A percentile compares a stretch with the other conserved stretches of the same genome.
Conservation (phyloP, 129 eudicot species). For the Saposhnikovia divaricata region DNA sequence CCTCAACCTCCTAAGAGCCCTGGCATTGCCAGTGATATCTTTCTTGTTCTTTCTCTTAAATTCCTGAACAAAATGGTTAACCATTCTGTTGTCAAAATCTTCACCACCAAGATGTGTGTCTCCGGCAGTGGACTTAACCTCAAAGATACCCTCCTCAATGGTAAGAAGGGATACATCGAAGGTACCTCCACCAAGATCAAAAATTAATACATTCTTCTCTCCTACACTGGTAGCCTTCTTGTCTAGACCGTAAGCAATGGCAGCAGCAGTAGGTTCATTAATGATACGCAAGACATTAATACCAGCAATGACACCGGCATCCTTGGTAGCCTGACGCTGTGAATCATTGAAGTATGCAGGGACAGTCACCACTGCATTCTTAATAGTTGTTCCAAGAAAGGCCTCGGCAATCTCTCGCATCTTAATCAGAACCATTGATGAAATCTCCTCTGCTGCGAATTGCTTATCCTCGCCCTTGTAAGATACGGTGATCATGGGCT, state of each 20-base stretch:
- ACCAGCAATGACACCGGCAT: constrained; percentile 20
- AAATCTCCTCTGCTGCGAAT: constrained; percentile 16
- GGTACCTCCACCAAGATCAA: constrained; percentile 22
- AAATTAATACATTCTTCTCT: constrained; percentile 13
- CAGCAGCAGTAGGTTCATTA: constrained; percentile 23
- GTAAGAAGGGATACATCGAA: constrained; percentile 21
- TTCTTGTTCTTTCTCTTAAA: constrained; percentile 20
- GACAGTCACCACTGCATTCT: constrained; percentile 14
- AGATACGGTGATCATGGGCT: constrained; percentile 12
- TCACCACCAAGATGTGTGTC: constrained; percentile 20
- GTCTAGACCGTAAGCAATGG: constrained; percentile 21
- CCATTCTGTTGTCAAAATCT: constrained; percentile 21
- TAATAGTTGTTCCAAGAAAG: constrained; percentile 12
- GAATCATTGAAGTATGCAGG: constrained; percentile 20
- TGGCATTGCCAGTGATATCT: constrained; percentile 11
- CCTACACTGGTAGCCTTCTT: constrained; percentile 20
- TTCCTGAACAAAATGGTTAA: constrained; percentile 18
- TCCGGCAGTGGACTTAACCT: constrained; percentile 18
- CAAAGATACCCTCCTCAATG: constrained; percentile 20
- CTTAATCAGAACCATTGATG: constrained; percentile 16
- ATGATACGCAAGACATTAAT: constrained; percentile 19
- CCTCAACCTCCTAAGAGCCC: constrained; percentile 21
- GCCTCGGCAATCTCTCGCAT: constrained; percentile 21
- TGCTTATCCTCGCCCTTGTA: constrained; percentile 20
- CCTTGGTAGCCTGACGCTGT: constrained; percentile 23